Evolutionary conservation across 345 rosid species (phyloP).

Genomic region (Limnanthes douglasii): DNA sequence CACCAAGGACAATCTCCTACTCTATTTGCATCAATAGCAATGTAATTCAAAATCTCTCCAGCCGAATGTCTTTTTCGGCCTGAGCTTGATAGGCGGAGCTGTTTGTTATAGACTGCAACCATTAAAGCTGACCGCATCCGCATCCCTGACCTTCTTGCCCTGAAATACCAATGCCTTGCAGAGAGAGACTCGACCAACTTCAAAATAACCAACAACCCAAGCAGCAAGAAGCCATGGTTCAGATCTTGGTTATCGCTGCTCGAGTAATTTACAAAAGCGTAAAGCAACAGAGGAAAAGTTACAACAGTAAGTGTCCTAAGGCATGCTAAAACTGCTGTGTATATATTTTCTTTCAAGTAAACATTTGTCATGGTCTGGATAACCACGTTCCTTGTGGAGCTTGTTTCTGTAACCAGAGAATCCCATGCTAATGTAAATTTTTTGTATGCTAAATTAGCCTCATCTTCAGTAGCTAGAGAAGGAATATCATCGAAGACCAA

Average conservation of each 20-base stretch:
- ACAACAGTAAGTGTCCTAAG: conserved; percentile 32
- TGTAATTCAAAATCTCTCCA: conserved; percentile 65
- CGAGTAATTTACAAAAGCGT: conserved; percentile 44
- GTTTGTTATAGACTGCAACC: conserved; percentile 53
- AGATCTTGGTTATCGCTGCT: conserved; percentile 21
- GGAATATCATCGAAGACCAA: conserved; percentile 48
- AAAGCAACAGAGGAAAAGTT: conserved; percentile 45
- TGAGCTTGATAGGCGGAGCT: conserved; percentile 42
- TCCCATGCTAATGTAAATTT: conserved; percentile 45
- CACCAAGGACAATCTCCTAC: conserved; percentile 76
- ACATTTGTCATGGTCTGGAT: conserved; percentile 29
- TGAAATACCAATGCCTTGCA: conserved; percentile 59
- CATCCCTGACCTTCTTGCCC: conserved; percentile 56
- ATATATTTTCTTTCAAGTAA: conserved; percentile 37
- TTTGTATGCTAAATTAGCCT: conserved; percentile 31
- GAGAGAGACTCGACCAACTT: conserved; percentile 55
- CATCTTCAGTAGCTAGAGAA: conserved; percentile 34
- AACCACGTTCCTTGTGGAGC: conserved; percentile 25
- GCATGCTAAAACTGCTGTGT: conserved; percentile 28
- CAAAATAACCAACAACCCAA: conserved; percentile 28
- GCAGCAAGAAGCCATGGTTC: conserved; percentile 26
- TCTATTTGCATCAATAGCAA: conserved; percentile 62
- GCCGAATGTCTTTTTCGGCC: conserved; percentile 61
- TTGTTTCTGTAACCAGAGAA: conserved; percentile 14
- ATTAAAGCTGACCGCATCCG: conserved; percentile 58